Evolutionary conservation across 768 basidiomycete species (phyloP), one percentile per base, ranked within the genome.

Genomic region (Pulveroboletus sp.): DNA sequence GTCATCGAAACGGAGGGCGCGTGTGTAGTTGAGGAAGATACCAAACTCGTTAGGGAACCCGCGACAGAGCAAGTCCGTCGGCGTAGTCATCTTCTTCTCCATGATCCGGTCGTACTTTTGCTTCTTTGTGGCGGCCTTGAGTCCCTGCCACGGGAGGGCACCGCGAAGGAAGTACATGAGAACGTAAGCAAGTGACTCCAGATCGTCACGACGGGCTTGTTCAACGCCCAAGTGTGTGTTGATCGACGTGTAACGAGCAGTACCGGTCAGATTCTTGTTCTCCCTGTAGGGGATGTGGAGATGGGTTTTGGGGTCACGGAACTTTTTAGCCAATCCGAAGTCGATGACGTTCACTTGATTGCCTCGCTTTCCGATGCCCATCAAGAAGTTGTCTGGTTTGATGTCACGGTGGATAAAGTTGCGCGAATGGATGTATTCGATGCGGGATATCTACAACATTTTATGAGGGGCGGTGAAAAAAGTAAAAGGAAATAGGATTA

Each of bases 41-140:
- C 94, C 95, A 57, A 98, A 97, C 74, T 99, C 97, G 76, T 94
- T 94, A 53, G 97, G 95, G 82, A 97, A 98, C n/a, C 92, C 94
- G 58, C 95, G 94, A 77, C 95, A 98, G 24, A 99, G 84, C 50
- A 95, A 78, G 68, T 98, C 94, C 43, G 91, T 94, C 13, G 94
- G 91, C 0, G 94, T 97, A 32, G 97, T 97, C 94, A 99, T 98
- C 84, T 99, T 99, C 84, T 99, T 99, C 75, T 99, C 97, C 97
- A 99, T 99, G 76, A 99, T 99, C 52, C 97, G 87, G 72, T 98
- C 97, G 71, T 98, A 98, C 77, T 99, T 99, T 80, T 99, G 97
- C 83, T 99, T 99, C 91, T 99, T 99, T 51, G 97, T 99, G 34
- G 95, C 95, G 51, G 97, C 97, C 77, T 99, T 99, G 67, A 99